phyloP scores from a whole-genome alignment of 371 early-diverging fungal genomes.

The Mucor piriformis region DNA sequence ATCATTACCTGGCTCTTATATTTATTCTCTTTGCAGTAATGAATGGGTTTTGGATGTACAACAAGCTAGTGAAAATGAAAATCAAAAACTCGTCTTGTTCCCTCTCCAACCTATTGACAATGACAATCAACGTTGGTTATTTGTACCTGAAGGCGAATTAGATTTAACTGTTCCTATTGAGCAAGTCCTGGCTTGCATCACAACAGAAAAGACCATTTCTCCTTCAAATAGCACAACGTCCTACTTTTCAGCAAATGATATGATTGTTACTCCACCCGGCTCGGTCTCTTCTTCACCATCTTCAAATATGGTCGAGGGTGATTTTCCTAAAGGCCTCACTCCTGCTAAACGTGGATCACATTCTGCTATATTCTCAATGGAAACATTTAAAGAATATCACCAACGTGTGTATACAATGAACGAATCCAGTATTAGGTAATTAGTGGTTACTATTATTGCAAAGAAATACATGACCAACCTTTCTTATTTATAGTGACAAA shows the following conservation, averaged over 20 bases:
- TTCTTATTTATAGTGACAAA: conserved; percentile 37
- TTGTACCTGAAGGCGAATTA: conserved; percentile 36
- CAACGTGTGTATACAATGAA: conserved; percentile 30
- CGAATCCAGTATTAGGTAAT: conserved; percentile 34
- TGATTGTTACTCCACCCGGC: conserved; percentile 27
- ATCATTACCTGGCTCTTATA: conserved; percentile 32
- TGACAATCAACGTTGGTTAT: conserved; percentile 50
- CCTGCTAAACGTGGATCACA: conserved; percentile 55
- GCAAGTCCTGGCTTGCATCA: not conserved
- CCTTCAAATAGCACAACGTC: not conserved
- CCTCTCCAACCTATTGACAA: conserved; percentile 48
- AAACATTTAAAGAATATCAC: conserved; percentile 44
- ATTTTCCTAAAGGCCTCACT: conserved; percentile 37
- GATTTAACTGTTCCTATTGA: conserved; percentile 15
- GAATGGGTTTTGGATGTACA: conserved; percentile 55
- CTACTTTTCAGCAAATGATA: conserved; percentile 9
- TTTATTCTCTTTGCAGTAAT: conserved; percentile 40
- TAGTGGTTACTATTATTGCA: not conserved
- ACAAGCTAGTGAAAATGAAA: conserved; percentile 8
- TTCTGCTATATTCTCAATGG: conserved; percentile 32
- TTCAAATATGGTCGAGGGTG: conserved; percentile 4
- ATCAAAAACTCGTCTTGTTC: conserved; percentile 42
- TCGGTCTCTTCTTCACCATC: conserved; percentile 24
- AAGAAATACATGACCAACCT: not conserved
- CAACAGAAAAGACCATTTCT: conserved; percentile 4